These are phyloP conservation scores for Trichosporon asahii DNA, from an alignment of 1,284 basidiomycete species.

Conservation along the genomic window DNA sequence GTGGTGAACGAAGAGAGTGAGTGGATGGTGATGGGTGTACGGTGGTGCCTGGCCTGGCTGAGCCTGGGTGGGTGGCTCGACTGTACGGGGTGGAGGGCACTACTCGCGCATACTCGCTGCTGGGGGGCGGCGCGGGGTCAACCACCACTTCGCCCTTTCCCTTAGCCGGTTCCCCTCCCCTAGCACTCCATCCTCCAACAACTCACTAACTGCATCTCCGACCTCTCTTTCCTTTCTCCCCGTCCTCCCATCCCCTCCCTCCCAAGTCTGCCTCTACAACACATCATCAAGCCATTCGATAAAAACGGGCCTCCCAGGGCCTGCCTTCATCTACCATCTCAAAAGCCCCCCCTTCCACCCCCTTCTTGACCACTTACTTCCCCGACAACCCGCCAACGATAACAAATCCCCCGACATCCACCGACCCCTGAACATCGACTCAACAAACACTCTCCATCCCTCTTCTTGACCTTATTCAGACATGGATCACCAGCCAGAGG, in stretches of 20 bases:
- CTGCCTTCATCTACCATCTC: background rate
- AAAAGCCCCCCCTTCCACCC: background rate
- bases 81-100: background rate
- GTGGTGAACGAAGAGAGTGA: background rate
- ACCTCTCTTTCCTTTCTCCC: background rate
- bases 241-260: background rate
- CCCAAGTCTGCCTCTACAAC: too few species aligned
- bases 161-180: background rate
- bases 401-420: background rate
- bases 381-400: background rate
- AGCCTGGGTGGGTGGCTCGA: background rate
- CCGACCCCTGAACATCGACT: background rate
- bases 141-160: background rate
- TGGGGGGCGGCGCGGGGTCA: background rate
- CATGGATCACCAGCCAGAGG: slow-evolving; percentile 38
- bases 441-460: background rate
- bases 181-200: too few species aligned
- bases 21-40: background rate
- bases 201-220: background rate
- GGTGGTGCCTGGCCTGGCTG: background rate
- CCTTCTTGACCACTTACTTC: background rate
- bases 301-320: background rate
- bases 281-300: background rate
- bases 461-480: background rate
- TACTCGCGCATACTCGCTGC: too few species aligned